Percentiles rank a stretch among this genome's conserved stretches.
Evolutionary conservation across 176 grass and related monocot genomes (phyloP).

Genomic region (Guadua angustifolia): DNA sequence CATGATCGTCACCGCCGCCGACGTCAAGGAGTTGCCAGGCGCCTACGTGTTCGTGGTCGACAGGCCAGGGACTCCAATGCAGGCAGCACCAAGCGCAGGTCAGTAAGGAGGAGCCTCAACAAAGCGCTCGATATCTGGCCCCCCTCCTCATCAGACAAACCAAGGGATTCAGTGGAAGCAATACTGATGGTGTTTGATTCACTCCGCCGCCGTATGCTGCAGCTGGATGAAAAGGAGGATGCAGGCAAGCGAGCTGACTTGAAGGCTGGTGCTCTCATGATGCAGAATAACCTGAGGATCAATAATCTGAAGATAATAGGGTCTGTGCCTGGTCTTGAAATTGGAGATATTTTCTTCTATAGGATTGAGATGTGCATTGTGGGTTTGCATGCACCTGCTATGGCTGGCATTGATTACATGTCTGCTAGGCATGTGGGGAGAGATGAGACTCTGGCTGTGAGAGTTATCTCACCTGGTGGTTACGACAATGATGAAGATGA

Average conservation of each 20-base stretch:
- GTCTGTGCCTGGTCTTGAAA: constrained; percentile 55
- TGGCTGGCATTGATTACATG: constrained; percentile 70
- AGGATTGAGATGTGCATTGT: constrained; percentile 66
- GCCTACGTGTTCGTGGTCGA: too few species aligned
- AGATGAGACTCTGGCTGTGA: constrained; percentile 54
- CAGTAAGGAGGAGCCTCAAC: constrained; percentile 43
- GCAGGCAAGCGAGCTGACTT: constrained; percentile 43
- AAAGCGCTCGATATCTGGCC: constrained; percentile 32
- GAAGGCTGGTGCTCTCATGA: constrained; percentile 60
- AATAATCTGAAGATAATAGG: constrained; percentile 56
- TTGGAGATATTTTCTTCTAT: constrained; percentile 72
- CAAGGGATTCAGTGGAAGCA: constrained; percentile 47
- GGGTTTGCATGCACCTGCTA: constrained; percentile 55
- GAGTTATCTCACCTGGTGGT: constrained; percentile 60
- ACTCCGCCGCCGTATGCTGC: constrained; percentile 52
- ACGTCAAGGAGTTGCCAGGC: too few species aligned
- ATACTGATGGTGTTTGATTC: constrained; percentile 59
- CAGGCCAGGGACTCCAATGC: constrained; percentile 1
- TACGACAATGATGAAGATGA: constrained; percentile 70
- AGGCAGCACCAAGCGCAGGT: too few species aligned
- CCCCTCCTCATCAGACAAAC: constrained; percentile 43
- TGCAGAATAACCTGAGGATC: constrained; percentile 51
- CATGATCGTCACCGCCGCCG: too few species aligned
- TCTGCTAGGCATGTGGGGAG: constrained; percentile 35
- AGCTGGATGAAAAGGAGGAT: constrained; percentile 57